These are phyloP conservation scores for Clonostachys chloroleuca DNA, from an alignment of 2,329 filamentous ascomycete species.

Conservation along the genomic window DNA sequence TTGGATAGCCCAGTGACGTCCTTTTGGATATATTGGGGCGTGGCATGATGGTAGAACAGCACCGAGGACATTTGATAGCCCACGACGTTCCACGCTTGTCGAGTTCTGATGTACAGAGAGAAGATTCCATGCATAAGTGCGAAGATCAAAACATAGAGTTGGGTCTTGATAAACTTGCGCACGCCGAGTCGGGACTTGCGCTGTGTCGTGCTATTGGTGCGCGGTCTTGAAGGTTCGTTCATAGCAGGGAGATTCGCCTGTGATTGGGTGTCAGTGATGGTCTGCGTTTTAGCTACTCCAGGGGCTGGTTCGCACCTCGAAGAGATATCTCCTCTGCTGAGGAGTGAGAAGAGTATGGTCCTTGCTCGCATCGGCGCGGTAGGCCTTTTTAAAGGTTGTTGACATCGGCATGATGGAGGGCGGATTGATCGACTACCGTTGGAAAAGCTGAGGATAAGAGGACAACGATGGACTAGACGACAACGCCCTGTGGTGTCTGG, in stretches of 20 bases:
- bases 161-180: slow-evolving; percentile 55
- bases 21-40: slow-evolving; percentile 84
- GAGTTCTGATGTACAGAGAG: slow-evolving; percentile 79
- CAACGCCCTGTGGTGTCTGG: neutral
- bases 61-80: slow-evolving; percentile 75
- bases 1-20: slow-evolving; percentile 74
- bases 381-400: slow-evolving; percentile 26
- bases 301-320: slow-evolving; percentile 19
- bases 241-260: slow-evolving; percentile 28
- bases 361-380: slow-evolving; percentile 30
- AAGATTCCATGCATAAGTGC: slow-evolving; percentile 75
- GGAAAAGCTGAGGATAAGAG: neutral
- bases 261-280: neutral
- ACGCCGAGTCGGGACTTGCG: slow-evolving; percentile 46
- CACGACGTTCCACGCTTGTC: slow-evolving; percentile 75
- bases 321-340: slow-evolving; percentile 26
- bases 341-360: slow-evolving; percentile 25
- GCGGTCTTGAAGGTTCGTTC: slow-evolving; percentile 19
- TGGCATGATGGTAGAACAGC: slow-evolving; percentile 92
- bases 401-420: slow-evolving; percentile 25
- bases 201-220: slow-evolving; percentile 9
- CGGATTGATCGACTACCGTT: neutral
- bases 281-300: neutral
- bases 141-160: slow-evolving; percentile 65
- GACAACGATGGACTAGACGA: no score